Base-by-base conservation (phyloP, 352 stramenopile genomes). In the Phytophthora europaea region DNA sequence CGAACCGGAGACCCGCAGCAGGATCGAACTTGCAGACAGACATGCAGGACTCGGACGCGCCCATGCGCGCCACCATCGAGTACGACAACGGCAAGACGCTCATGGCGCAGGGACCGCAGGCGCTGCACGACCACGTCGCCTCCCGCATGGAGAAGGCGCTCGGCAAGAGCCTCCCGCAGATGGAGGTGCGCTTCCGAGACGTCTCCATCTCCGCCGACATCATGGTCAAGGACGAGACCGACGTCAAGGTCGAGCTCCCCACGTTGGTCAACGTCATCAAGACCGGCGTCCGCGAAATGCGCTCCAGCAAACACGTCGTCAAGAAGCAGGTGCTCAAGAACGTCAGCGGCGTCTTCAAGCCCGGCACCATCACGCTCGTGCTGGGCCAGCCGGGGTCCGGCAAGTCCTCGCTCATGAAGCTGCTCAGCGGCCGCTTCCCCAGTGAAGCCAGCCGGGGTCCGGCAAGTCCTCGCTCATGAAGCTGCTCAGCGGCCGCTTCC, bases 181-280 rank as follows among this genome's bases (percentile, higher is more conserved):
- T 81, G 61, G 73, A 82, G 38, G 73, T 82, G 45, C 76, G 76
- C 18, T 75, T 76, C 54, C 66, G 40, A 9, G 50, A 68, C 38
- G 33, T 68, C 16, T 68, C 61, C 48, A 52, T 68, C 34, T 34
- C 50, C 23, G 62, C 52, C 23, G 62, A 69, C 62, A 55, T 69
- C 36, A 16, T 55, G 4, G 62, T 69, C 36, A 61, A 62, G 52
- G 38, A 69, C 38, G 38, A 59, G 31, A 63, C 62, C 20, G 43
- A 43, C 28, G 9, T 66, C 60, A 74, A 78, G 61, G 23, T 18
- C 15, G 59, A 73, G 48, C 68, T 82, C 3, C 75, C 75, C 26
- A 82, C 75, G 15, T 45, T 82, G 1, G 9, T 47, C 61, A 81
- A 81, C 54, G 57, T 55, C 50, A 61, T 52, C 20, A 57, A 12